A percentile compares a stretch with the other conserved stretches of the same genome.
These are phyloP conservation scores for Cutaneotrichosporon cutaneum DNA, from an alignment of 1,284 basidiomycete species.

Conservation along the genomic window DNA sequence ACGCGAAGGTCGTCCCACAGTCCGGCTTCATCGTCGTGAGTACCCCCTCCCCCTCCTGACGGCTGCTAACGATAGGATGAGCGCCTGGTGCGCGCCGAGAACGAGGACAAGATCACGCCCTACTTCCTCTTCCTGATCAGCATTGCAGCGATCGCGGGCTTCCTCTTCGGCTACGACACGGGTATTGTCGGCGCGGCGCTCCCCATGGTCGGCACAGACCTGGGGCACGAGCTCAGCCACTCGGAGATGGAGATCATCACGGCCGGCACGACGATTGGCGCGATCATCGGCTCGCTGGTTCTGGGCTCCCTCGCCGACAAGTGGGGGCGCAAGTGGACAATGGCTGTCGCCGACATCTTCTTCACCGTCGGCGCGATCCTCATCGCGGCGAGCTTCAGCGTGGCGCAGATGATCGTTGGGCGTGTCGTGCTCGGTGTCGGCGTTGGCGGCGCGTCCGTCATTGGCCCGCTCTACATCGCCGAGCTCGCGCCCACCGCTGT, in stretches of 20 bases:
- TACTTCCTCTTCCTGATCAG: conserved; percentile 43
- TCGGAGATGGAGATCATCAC: conserved; percentile 29
- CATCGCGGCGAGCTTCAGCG: conserved; percentile 39
- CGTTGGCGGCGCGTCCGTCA: conserved; percentile 40
- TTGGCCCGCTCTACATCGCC: conserved; percentile 34
- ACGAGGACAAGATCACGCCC: conserved; percentile 34
- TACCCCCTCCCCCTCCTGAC: no score
- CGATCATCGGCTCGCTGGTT: conserved; percentile 28
- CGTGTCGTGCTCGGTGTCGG: conserved; percentile 49
- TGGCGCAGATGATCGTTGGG: conserved; percentile 42
- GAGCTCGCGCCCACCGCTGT: conserved; percentile 47
- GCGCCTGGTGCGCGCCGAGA: conserved; percentile 29
- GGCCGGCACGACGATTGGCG: conserved; percentile 28
- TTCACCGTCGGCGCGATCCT: conserved; percentile 45
- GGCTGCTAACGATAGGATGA: conserved; percentile 18
- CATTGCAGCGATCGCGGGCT: conserved; percentile 42
- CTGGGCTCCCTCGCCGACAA: conserved; percentile 12
- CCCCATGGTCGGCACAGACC: conserved; percentile 22
- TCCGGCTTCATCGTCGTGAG: neutral
- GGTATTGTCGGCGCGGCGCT: conserved; percentile 27
- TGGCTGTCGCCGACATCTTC: conserved; percentile 27
- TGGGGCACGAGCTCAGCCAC: conserved; percentile 19
- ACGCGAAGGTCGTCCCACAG: neutral
- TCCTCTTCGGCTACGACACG: conserved; percentile 54
- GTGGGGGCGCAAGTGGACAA: conserved; percentile 25